Base-by-base conservation (phyloP, 371 early-diverging fungal genomes). In the Mortierella sp. region DNA sequence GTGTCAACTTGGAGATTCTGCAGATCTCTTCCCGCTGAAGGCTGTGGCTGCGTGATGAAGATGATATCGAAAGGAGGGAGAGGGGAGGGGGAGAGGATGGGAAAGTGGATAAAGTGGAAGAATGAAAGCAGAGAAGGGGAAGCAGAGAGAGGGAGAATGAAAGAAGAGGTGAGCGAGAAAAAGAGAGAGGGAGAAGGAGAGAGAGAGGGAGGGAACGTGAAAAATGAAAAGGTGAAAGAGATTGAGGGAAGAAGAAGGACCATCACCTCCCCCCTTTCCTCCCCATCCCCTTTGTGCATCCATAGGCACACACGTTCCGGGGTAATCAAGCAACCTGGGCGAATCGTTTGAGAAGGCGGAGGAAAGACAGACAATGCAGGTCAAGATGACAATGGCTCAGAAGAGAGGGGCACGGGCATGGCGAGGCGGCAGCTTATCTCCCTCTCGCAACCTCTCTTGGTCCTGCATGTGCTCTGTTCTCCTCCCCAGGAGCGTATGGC, bases 1-100 rank as follows among this genome's bases (percentile, higher is more conserved):
- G n/a, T n/a, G n/a, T n/a, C n/a, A n/a, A n/a, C n/a, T n/a, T n/a
- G n/a, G n/a, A n/a, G n/a, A n/a, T n/a, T n/a, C 82, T 80, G 67
- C 87, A 89, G 3, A 88, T 80, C 63, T 83, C 82, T 2, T 83
- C 89, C 57, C 84, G 84, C 63, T 90, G n/a, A n/a, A n/a, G n/a
- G n/a, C n/a, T n/a, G n/a, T n/a, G n/a, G n/a, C n/a, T n/a, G n/a
- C n/a, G n/a, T n/a, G n/a, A n/a, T n/a, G n/a, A n/a, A n/a, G n/a
- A n/a, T 88, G 57, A 86, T 86, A 10, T 89, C 89, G 65, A 88
- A 88, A 7, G 90, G 88, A 3, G n/a, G 27, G 27, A 18, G 26
- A 18, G 10, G 50, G 31, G 19, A 41, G 39, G 19, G 31, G 27
- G 34, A 51, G 30, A 54, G 16, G 21, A 41, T 21, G 23, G 38